These are phyloP conservation scores for Saposhnikovia divaricata DNA, from an alignment of 129 eudicot species.

Conservation along the genomic window DNA sequence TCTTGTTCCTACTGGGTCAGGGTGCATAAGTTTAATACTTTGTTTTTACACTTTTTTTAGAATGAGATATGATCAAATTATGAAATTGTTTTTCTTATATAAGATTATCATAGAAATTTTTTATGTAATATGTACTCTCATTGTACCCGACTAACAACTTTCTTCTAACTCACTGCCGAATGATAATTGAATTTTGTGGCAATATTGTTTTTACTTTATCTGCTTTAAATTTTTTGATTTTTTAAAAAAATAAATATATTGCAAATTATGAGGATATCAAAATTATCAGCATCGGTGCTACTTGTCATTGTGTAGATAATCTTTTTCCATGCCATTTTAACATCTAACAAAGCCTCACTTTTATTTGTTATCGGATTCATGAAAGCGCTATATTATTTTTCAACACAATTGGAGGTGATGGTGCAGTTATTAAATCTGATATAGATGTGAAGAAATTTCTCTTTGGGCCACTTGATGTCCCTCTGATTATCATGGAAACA, in stretches of 20 bases:
- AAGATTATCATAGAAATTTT: not conserved
- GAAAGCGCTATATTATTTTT: slow-evolving; percentile 90
- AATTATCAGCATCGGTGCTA: too few species aligned
- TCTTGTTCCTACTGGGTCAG: not conserved
- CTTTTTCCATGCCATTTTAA: not conserved
- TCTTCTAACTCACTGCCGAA: not conserved
- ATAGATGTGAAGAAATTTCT: slow-evolving; percentile 73
- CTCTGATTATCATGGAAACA: slow-evolving; percentile 70
- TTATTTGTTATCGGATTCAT: slow-evolving; percentile 51
- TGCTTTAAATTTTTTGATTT: too few species aligned
- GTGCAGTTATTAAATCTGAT: slow-evolving; percentile 83
- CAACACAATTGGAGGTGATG: slow-evolving; percentile 86
- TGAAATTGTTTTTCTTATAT: not conserved
- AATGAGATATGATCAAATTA: not conserved
- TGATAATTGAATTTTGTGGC: not conserved
- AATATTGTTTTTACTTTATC: too few species aligned
- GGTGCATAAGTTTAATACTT: not conserved
- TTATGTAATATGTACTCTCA: not conserved
- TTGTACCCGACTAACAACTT: not conserved
- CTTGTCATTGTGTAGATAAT: not conserved
- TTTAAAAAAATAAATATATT: too few species aligned
- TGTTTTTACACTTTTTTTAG: not conserved
- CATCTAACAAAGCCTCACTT: not conserved
- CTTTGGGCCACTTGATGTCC: slow-evolving; percentile 78
- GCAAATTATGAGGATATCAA: too few species aligned